Base-by-base conservation (phyloP, 768 basidiomycete genomes). In the Leccinum longicurvipes region DNA sequence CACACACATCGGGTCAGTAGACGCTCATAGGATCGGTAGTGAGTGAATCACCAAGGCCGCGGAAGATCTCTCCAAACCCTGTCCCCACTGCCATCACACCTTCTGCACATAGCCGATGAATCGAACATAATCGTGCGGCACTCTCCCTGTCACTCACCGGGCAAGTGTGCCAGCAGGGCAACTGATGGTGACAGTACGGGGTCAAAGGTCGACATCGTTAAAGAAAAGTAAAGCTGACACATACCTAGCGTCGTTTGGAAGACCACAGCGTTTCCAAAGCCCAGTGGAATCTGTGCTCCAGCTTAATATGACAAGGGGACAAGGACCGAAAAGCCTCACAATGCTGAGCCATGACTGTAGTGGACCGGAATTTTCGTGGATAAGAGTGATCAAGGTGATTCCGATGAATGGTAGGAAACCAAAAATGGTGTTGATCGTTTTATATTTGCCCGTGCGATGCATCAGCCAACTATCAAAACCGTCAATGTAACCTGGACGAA, bases 221-320 rank as follows among this genome's bases (percentile, higher is more conserved):
- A n/a, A n/a, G n/a, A n/a, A n/a, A n/a, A 51, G 41, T 3, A 15
- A 32, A 12, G 50, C 23, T 28, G n/a, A 14, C 21, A 62, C 79
- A 49, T 63, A 85, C 83, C 79, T 42, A 82, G 67, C 67, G 76
- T 80, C 8, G 84, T 86, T 59, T 86, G 84, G 23, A 84, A 63
- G 0, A 86, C 85, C 5, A 85, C 78, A 0, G 84, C 83, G 53
- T 85, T 86, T 6, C 85, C 84, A 58, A 86, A 84, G 15, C 84
- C 84, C 1, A 84, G 57, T 0, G 84, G 84, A 19, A 85, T 74
- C 84, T 86, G 21, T 48, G 0, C n/a, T n/a, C n/a, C n/a, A 66
- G 27, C 17, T 19, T n/a, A 48, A 51, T 53, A 25, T 19, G 9
- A 32, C 25, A 29, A 50, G 36, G 7, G 48, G 15, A 15, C 4